Evolutionary conservation across 192 early-diverging fungal species (phyloP).

Genomic region (Coemansia sp.): DNA sequence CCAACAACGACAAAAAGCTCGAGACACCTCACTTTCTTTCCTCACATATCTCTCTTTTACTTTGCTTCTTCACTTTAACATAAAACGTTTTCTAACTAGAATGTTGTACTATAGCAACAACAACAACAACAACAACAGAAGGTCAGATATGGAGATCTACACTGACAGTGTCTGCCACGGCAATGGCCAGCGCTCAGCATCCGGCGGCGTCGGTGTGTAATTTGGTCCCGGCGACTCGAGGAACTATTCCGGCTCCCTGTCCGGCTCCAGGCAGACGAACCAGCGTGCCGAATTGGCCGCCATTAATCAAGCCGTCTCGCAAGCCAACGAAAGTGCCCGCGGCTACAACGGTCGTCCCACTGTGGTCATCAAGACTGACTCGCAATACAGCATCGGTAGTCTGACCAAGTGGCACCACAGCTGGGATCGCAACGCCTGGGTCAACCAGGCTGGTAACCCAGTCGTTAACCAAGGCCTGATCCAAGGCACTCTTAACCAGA

Average conservation of each 20-base stretch:
- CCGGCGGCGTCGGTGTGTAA: constrained; percentile 59
- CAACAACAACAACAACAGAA: background rate
- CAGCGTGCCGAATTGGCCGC: constrained; percentile 36
- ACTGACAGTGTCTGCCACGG: constrained; percentile 58
- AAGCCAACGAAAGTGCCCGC: constrained; percentile 1
- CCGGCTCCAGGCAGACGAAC: constrained; percentile 23
- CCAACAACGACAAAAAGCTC: no score
- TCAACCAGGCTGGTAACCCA: background rate
- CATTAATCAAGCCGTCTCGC: constrained; percentile 18
- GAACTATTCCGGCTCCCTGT: constrained; percentile 53
- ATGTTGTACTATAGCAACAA: background rate
- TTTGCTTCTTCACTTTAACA: background rate
- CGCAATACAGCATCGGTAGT: constrained; percentile 19
- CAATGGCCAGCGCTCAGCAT: constrained; percentile 52
- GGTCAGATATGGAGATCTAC: constrained; percentile 25
- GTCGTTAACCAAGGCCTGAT: constrained; percentile 27
- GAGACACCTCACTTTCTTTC: background rate
- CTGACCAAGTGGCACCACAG: constrained; percentile 27
- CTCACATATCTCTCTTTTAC: background rate
- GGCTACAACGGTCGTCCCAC: background rate
- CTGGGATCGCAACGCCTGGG: constrained; percentile 28
- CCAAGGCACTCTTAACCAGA: background rate
- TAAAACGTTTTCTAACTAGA: background rate
- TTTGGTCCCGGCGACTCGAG: constrained; percentile 54
- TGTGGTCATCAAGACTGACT: constrained; percentile 26